Conservation (phyloP, 2,329 filamentous ascomycete genomes). For the Penicillium digitatum region DNA sequence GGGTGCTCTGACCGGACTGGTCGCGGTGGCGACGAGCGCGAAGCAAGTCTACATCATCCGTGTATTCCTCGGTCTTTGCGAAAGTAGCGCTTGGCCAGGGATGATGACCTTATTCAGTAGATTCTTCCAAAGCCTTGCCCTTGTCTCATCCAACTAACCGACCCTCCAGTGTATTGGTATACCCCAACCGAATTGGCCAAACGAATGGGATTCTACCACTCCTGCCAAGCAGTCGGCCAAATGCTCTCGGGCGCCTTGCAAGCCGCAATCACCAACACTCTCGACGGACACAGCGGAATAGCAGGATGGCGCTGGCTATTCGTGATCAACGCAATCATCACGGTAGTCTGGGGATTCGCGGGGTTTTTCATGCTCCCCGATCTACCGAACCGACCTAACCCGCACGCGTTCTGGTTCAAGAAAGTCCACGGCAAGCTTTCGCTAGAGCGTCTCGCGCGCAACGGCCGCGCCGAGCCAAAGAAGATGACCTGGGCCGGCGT, state of each 20-base stretch:
- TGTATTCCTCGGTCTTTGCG: slow-evolving; percentile 30
- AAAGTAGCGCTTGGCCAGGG: slow-evolving; percentile 30
- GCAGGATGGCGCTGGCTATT: slow-evolving; percentile 40
- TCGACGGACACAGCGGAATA: slow-evolving; percentile 29
- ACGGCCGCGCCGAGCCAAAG: slow-evolving; percentile 47
- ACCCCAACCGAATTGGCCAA: slow-evolving; percentile 36
- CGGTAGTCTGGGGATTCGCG: slow-evolving; percentile 34
- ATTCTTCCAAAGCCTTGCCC: not conserved
- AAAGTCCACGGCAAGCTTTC: slow-evolving; percentile 42
- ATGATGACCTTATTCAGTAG: slow-evolving; percentile 32
- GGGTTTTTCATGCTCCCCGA: slow-evolving; percentile 40
- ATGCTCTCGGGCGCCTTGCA: slow-evolving; percentile 34
- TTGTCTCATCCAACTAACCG: not conserved
- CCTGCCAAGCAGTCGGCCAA: slow-evolving; percentile 28
- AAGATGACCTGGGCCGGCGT: slow-evolving; percentile 45
- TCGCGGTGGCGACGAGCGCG: slow-evolving; percentile 28
- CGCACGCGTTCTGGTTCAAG: slow-evolving; percentile 42
- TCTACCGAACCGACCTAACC: slow-evolving; percentile 34
- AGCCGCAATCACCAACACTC: slow-evolving; percentile 31
- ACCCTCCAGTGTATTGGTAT: slow-evolving; percentile 35
- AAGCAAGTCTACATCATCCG: slow-evolving; percentile 31
- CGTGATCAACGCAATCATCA: slow-evolving; percentile 39
- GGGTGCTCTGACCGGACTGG: slow-evolving; percentile 30
- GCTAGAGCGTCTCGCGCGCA: slow-evolving; percentile 43
- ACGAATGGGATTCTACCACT: slow-evolving; percentile 33